These are phyloP conservation scores for Micromonas pusilla DNA, from an alignment of 139 green algal genomes.

Conservation along the genomic window DNA sequence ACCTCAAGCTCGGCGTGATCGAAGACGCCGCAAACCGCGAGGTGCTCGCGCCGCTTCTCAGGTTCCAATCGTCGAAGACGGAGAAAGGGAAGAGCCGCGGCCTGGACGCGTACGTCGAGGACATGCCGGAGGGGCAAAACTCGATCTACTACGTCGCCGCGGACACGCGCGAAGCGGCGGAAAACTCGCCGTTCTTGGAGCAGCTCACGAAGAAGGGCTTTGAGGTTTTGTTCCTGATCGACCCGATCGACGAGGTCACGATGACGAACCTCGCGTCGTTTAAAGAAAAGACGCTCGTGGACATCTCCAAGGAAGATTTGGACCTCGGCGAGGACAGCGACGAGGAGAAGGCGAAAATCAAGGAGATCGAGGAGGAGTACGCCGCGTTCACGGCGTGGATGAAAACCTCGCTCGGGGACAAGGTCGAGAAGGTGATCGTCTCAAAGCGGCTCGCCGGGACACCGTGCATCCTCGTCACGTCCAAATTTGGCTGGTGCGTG, in stretches of 20 bases:
- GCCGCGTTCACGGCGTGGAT: conserved; percentile 75
- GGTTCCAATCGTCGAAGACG: conserved; percentile 62
- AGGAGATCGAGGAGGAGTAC: conserved; percentile 55
- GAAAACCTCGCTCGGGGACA: conserved; percentile 58
- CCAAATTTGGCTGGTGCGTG: conserved; percentile 97
- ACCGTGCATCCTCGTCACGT: conserved; percentile 87
- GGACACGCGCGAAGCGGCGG: conserved; percentile 46
- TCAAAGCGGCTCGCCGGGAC: conserved; percentile 74
- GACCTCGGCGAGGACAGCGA: conserved; percentile 51
- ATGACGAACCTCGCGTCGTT: conserved; percentile 76
- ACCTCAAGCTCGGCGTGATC: conserved; percentile 85
- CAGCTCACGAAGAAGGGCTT: conserved; percentile 64
- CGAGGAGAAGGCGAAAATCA: conserved; percentile 34
- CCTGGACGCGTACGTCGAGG: conserved; percentile 73
- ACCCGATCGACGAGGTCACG: conserved; percentile 91
- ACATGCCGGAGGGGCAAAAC: conserved; percentile 88
- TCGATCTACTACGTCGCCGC: conserved; percentile 91
- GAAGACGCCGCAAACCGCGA: conserved; percentile 77
- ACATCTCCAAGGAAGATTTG: conserved; percentile 92
- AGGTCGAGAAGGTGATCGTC: conserved; percentile 73
- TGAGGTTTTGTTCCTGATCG: conserved; percentile 91
- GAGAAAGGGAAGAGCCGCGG: conserved; percentile 50
- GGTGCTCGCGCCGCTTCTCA: conserved; percentile 71
- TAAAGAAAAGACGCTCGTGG: conserved; percentile 73
- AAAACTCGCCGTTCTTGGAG: conserved; percentile 78